Evolutionary conservation across 2,329 filamentous ascomycete species (phyloP), one percentile per base, ranked within the genome.

Genomic region (Tolypocladium cylindrosporum): DNA sequence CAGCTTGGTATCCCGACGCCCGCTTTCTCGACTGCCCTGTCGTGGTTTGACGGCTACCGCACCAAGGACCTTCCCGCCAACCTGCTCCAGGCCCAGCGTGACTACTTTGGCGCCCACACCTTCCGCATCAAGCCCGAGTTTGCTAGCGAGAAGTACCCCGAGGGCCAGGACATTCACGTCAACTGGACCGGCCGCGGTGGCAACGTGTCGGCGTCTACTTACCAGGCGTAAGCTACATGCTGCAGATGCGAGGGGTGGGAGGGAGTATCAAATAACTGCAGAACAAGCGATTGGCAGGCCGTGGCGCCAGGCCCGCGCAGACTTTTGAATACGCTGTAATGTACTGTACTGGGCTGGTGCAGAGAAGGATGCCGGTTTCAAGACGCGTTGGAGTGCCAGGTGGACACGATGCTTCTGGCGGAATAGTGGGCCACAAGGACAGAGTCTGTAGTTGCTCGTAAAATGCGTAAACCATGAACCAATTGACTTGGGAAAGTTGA

Each of bases 101-200:
- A 99, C 77, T 99, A 97, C 90, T 99, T 99, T 73, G 94, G 94
- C 75, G 90, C 90, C 64, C 90, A 94, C 82, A 94, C 90, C 66
- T 94, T 94, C 87, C 80, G 80, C 69, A 84, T 94, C 79, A 93
- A 94, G 87, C 88, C 90, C 61, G 89, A 93, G 79, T 71, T 68
- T 65, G 89, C 89, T 67, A 88, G 70, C 75, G 85, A 80, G 59
- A 91, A 91, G 79, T 96, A 95, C 81, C 88, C 87, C 65, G 85
- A 82, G 68, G 91, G 87, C 75, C 80, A 91, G 79, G 86, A 97
- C 76, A 94, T 93, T 73, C 94, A 99, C 85, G 91, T 97, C 77
- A 99, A 99, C 90, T 99, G 94, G 94, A 99, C 94, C 68, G 94
- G 94, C 70, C 89, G 94, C 75, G 94, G 94, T 73, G 94, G 94